Percentiles rank a stretch among this genome's conserved stretches.
phyloP scores from a whole-genome alignment of 2,329 filamentous ascomycete genomes.

The Cytospora mali region DNA sequence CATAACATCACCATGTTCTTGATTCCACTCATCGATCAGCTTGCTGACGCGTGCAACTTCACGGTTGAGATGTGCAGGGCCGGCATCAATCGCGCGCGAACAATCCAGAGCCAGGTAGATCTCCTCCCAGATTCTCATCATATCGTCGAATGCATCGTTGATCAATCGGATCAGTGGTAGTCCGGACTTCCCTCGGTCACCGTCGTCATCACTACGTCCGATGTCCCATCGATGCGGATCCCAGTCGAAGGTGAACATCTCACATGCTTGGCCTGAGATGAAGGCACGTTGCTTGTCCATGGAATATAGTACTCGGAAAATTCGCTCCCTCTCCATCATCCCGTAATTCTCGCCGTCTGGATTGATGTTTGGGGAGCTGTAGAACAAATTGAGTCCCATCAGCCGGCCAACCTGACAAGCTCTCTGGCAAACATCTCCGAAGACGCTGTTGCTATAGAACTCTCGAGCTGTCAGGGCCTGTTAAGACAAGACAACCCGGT shows the following conservation, averaged over 20 bases:
- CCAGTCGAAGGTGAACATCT: constrained; percentile 1
- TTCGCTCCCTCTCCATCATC: not conserved
- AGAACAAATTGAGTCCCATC: not conserved
- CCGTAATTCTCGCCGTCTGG: not conserved
- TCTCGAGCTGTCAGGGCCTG: not conserved
- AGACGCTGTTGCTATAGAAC: not conserved
- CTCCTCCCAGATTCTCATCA: constrained; percentile 9
- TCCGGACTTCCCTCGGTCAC: not conserved
- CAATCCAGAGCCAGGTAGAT: not conserved
- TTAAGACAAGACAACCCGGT: no score
- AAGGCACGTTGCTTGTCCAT: constrained; percentile 10
- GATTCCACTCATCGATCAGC: not conserved
- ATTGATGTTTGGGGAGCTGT: not conserved
- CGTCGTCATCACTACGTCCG: not conserved
- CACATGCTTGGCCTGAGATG: not conserved
- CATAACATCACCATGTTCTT: no score
- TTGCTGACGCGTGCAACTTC: not conserved
- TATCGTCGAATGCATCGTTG: not conserved
- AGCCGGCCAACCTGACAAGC: not conserved
- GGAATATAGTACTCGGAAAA: not conserved
- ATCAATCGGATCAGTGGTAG: no score
- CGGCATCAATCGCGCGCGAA: constrained; percentile 1
- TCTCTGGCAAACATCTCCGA: not conserved
- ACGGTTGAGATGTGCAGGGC: not conserved
- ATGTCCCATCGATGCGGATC: not conserved